phyloP scores from a whole-genome alignment of 2,329 filamentous ascomycete species.

The Colletotrichum tofieldiae region DNA sequence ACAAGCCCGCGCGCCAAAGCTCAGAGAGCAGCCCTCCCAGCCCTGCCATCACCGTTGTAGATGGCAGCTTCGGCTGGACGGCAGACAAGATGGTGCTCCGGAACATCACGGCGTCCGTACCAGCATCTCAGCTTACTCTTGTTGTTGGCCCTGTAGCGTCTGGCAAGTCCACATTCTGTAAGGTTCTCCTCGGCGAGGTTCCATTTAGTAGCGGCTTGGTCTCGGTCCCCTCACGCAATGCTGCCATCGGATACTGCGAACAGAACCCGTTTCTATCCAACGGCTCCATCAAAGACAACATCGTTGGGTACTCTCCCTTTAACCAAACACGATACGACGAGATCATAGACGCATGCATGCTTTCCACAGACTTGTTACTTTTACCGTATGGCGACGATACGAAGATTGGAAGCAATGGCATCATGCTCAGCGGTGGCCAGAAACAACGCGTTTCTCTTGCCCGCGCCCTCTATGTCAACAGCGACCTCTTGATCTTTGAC shows the following conservation, averaged over 20 bases:
- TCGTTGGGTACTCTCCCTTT: constrained; percentile 44
- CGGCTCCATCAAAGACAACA: constrained; percentile 47
- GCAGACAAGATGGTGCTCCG: constrained; percentile 48
- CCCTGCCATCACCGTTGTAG: constrained; percentile 22
- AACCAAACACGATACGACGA: constrained; percentile 44
- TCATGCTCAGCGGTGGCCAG: constrained; percentile 55
- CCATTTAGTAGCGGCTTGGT: constrained; percentile 46
- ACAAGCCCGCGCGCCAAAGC: background rate
- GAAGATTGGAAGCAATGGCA: constrained; percentile 52
- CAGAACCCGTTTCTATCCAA: constrained; percentile 49
- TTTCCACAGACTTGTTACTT: constrained; percentile 41
- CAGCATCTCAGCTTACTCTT: constrained; percentile 53
- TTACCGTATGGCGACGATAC: constrained; percentile 52
- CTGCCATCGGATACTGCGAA: constrained; percentile 52
- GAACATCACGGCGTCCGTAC: constrained; percentile 53
- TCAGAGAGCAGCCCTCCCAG: background rate
- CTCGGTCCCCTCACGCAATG: constrained; percentile 29
- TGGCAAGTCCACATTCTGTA: constrained; percentile 60
- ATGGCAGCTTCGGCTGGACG: constrained; percentile 54
- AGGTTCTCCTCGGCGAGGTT: constrained; percentile 53
- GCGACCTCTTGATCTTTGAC: constrained; percentile 50
- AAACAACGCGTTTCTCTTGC: constrained; percentile 50
- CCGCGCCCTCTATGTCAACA: constrained; percentile 46
- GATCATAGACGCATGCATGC: constrained; percentile 45
- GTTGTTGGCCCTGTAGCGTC: constrained; percentile 58